phyloP scores from a whole-genome alignment of 495 filamentous ascomycete genomes.

The Neurospora hispaniola region DNA sequence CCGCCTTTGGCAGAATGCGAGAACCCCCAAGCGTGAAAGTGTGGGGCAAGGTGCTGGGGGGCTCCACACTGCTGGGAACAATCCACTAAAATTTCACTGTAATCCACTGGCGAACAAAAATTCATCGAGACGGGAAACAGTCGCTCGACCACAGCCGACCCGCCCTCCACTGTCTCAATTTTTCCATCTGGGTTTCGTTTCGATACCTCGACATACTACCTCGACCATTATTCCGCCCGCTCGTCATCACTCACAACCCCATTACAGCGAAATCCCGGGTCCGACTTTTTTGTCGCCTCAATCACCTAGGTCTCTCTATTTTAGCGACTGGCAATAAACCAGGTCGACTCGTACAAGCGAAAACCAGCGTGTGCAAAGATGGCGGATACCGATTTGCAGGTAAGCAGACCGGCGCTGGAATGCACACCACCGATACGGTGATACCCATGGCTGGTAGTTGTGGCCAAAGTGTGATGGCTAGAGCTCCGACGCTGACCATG shows the following conservation, averaged over 20 bases:
- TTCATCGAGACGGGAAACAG: conserved; percentile 13
- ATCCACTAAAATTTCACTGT: conserved; percentile 16
- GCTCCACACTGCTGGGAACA: conserved; percentile 16
- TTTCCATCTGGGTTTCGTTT: conserved; percentile 7
- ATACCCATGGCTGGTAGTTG: not conserved
- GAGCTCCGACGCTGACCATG: conserved; percentile 1
- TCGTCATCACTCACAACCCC: not conserved
- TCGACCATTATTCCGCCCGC: not conserved
- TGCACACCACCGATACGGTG: not conserved
- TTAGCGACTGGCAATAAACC: not conserved
- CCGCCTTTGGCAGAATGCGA: conserved; percentile 22
- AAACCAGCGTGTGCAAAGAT: conserved; percentile 8
- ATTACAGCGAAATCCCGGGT: not conserved
- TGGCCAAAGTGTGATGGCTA: not conserved
- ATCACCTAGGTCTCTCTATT: not conserved
- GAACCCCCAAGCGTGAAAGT: not conserved
- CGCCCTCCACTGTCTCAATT: conserved; percentile 13
- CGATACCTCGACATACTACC: conserved; percentile 8
- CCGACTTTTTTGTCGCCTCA: not conserved
- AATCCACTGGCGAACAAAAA: conserved; percentile 22
- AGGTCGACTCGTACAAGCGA: not conserved
- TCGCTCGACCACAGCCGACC: conserved; percentile 1
- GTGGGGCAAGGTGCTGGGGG: conserved; percentile 4
- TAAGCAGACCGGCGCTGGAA: conserved; percentile 7
- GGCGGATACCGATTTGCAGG: conserved; percentile 21